Evolutionary conservation across 2,329 filamentous ascomycete species (phyloP), one percentile per base, ranked within the genome.

Genomic region (Epichloe sibirici): DNA sequence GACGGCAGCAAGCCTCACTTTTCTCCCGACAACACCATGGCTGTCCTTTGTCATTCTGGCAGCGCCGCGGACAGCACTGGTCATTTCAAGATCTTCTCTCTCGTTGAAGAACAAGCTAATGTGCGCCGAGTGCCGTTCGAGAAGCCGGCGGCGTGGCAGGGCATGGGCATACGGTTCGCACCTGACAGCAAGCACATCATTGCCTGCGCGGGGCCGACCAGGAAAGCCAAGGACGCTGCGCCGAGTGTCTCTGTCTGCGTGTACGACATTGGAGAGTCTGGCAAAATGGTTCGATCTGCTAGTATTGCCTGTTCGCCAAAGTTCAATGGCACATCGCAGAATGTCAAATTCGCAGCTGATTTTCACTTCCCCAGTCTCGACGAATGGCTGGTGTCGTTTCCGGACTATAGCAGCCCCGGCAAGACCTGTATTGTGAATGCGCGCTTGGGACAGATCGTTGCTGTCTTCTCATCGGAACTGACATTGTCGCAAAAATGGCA

Each of bases 341-440:
- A 17, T 6, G 35, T 45, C 37, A n/a, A 46, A 4, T 53, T 53
- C 25, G 21, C 52, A 15, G 35, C 48, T n/a, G 52, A 43, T 25
- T 53, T 53, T 17, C 52, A 53, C 49, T 53, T 53, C 38, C 52
- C 52, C n/a, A 48, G 4, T 28, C 17, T 34, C 11, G 39, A 51
- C 7, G 52, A 51, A 35, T 53, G 52, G 52, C 52, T 53, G 34
- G 48, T 53, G 4, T 53, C 52, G 25, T 53, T 53, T 37, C 52
- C 52, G 3, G 52, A 53, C 44, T 47, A 42, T 37, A 51, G 48
- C 48, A 23, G 37, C 37, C 23, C 52, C n/a, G 48, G 43, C n/a
- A 48, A 35, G 48, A 53, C 52, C 5, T 53, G 48, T 43, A 43
- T 53, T 40, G 44, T 53, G 42, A 53, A 53, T 31, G 52, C 52